Base-by-base conservation (phyloP, 164 flowering plant genomes). In the Aristolochia contorta region DNA sequence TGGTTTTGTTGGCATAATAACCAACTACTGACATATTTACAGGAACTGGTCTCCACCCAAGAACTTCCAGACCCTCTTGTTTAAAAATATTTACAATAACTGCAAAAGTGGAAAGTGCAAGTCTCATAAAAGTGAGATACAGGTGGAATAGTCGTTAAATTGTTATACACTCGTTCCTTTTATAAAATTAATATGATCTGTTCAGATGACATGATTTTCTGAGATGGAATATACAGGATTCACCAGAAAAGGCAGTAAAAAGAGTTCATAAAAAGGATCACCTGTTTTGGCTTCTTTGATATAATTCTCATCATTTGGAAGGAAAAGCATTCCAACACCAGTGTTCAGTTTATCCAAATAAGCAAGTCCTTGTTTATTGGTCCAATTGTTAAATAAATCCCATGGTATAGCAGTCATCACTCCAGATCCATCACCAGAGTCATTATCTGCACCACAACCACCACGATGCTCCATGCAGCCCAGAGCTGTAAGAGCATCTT, bases 401-500 rank as follows among this genome's bases (percentile, higher is more conserved):
- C 99, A 94, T 19, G 97, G 99, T 64, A 94, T 89, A 9, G 95
- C 82, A 63, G 96, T 84, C 99, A 94, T 94, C 63, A 94, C 16
- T 63, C 99, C 99, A 21, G 97, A 67, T 68, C 99, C 99, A 81
- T 94, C 99, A 68, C 99, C 99, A 54, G 99, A 94, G 68, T 94
- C 99, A 77, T 94, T 91, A 72, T 94, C 99, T 49, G 99, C 96
- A 67, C 97, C 95, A 79, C 99, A 91, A n/a, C 99, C 99, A 19
- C 97, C 99, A 61, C 99, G 97, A 72, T 94, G 99, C 76, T 94
- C 99, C 99, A 94, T 94, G 76, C 99, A 94, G 50, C 97, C 85
- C 71, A 94, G 90, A 59, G 99, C 97, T 61, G 78, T 74, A 55
- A 94, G 89, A 59, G 99, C 97, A 79, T 91, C 96, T 67, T 78